Evolutionary conservation across 371 early-diverging fungal species (phyloP), one percentile per base, ranked within the genome.

Genomic region (Circinella minor): DNA sequence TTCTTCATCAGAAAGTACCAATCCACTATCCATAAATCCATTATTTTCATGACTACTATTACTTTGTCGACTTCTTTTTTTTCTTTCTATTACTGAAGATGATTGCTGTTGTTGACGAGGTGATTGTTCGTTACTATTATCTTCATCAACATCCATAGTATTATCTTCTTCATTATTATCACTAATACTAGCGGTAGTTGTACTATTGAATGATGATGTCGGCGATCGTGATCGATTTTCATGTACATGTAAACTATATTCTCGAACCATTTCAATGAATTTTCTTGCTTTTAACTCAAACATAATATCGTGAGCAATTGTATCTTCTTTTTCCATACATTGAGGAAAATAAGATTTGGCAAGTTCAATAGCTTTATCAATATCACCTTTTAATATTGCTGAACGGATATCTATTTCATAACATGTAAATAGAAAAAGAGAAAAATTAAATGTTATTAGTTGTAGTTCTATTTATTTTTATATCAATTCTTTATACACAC

Each of bases 271-370:
- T 81, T 96, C 96, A 11, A 96, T 79, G 74, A 96, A 96, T 72
- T 92, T 89, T 49, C 88, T 91, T 72, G 96, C 95, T 36, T 88
- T 81, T 37, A 97, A 83, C 65, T 88, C 88, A 68, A 96, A 93
- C 55, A 84, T 71, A 60, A 96, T 81, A 51, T 86, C 82, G 14
- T 61, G 68, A 10, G 77, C 85, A 69, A 90, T 84, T 61, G 69
- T 72, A 37, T 71, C 55, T 63, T 75, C 77, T 69, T 69, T 62
- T 39, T 77, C 54, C 6, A 95, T 77, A 11, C 95, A 80, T 0
- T 70, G 73, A 3, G 95, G 93, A 71, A 90, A 95, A 61, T 84
- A 79, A 6, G 71, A 66, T 38, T 91, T 75, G 27, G 90, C 83
- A 51, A 92, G 68, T 14, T 77, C 68, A 36, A 95, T 84, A 0